Evolutionary conservation across 169 alveolate species (phyloP), one percentile per base, ranked within the genome.

Genomic region (Cryptosporidium felis): DNA sequence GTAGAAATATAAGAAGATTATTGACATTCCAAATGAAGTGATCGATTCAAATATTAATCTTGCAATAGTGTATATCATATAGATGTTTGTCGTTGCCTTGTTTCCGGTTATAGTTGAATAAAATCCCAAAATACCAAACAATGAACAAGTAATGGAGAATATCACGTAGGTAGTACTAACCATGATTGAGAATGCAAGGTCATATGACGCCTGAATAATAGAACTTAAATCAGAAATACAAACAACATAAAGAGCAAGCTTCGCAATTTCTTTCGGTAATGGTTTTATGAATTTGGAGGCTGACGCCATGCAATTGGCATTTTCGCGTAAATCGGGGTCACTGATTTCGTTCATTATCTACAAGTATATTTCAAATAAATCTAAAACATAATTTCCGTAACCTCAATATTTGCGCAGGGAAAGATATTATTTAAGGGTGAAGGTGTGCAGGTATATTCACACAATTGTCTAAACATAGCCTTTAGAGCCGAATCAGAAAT

Each of bases 201-300:
- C 45, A 65, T 65, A 65, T 18, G 63, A 65, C 23, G 51, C 81
- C 23, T 65, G 60, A 26, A 65, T 65, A 51, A 56, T 38, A 51
- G 85, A 53, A 36, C 65, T 49, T 14, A 74, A 49, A 36, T 74
- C 85, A 8, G 67, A 53, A 36, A 74, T 49, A 32, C 85, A 74
- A 53, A 74, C 85, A 16, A 49, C 10, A 32, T 74, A 74, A 16
- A 74, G 56, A 5, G 85, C 85, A 42, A 65, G 40, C 81, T 16
- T 65, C 49, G 81, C 81, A 32, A 65, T 21, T 32, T 46, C 62
- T 65, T 46, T 47, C 23, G 81, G 81, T 5, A 65, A 62, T 21
- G 81, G 81, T 16, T 65, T 65, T 44, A 65, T 65, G 36, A 38
- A 65, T 10, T 46, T 47, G 6, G 36, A 28, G 49, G 21, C 12